Evolutionary conservation across 208 protist species (phyloP).

Genomic region (Leishmania mexicana): DNA sequence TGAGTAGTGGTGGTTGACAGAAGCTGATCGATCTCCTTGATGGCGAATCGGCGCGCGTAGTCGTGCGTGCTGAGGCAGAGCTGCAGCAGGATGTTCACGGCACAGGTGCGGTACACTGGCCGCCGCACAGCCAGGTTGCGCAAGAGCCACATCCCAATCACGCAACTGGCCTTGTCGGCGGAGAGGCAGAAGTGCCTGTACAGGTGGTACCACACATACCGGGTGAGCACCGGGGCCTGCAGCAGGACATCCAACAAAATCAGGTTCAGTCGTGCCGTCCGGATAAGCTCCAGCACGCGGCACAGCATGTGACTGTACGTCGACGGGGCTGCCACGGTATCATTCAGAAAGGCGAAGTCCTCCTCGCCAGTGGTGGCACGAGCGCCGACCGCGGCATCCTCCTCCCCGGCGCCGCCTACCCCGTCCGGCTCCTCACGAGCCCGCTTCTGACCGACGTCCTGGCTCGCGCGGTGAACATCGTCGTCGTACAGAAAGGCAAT

Average conservation of each 20-base stretch:
- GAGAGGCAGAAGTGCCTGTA: constrained; percentile 72
- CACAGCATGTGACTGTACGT: constrained; percentile 83
- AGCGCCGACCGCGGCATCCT: constrained; percentile 10
- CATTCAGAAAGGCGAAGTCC: constrained; percentile 55
- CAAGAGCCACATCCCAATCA: constrained; percentile 64
- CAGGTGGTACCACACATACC: constrained; percentile 73
- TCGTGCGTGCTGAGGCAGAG: constrained; percentile 48
- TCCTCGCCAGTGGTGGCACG: constrained; percentile 10
- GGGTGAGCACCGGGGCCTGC: constrained; percentile 69
- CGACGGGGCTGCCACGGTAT: constrained; percentile 44
- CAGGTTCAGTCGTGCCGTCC: constrained; percentile 28
- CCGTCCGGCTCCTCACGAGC: constrained; percentile 21
- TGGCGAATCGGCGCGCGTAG: constrained; percentile 61
- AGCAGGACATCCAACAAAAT: constrained; percentile 68
- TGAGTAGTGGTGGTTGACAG: constrained; percentile 23
- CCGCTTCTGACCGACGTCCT: constrained; percentile 34
- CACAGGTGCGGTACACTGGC: constrained; percentile 53
- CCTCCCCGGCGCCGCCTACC: constrained; percentile 10
- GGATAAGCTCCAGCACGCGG: constrained; percentile 56
- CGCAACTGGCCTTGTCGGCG: constrained; percentile 46
- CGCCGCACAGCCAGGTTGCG: constrained; percentile 54
- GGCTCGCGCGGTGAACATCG: constrained; percentile 22
- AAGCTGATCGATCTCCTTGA: constrained; percentile 52
- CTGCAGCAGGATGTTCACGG: constrained; percentile 69
- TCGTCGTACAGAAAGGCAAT: constrained; percentile 61